Base-by-base conservation (phyloP, 1,284 basidiomycete genomes). In the Ceratobasidium sp. region DNA sequence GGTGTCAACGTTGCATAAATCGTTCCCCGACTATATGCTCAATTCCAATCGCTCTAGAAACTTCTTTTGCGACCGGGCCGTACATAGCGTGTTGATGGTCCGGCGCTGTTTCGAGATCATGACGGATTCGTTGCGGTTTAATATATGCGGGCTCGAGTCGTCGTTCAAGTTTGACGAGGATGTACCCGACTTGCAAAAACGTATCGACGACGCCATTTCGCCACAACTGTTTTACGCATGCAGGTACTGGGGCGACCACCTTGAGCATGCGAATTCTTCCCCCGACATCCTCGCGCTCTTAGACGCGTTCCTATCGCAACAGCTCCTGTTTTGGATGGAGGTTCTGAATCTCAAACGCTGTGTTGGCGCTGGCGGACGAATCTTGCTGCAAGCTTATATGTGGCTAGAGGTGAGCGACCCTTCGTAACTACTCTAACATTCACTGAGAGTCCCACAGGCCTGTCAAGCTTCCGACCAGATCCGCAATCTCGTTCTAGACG, bases 321-420 rank as follows among this genome's bases (percentile, higher is more conserved):
- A 50, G 16, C 38, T 70, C 5, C n/a, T 70, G 44, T 70, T 70
- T 23, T 70, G 68, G 68, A 44, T 70, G 54, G 68, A 70, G 33
- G 68, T 70, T n/a, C 16, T 70, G 33, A 70, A 70, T 20, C 33
- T 59, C 3, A 57, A 46, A 46, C 18, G 35, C 2, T n/a, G n/a
- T 16, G 35, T 59, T 41, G 46, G 20, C 18, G 18, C 23, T n/a
- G 50, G 23, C 18, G 18, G 8, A 5, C 3, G 18, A 18, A 50
- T 41, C 7, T 27, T 70, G 41, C 12, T 54, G 6, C 16, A 18
- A 38, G 52, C 54, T 8, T 12, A 57, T 6, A 8, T 23, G 35
- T 70, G 68, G 68, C 20, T 59, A n/a, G 18, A 57, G 54, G 68
- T 70, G 18, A 54, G 50, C 55, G 23, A 7, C 12, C 20, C 23